Base-by-base conservation (phyloP, 345 rosid genomes). In the Pistacia atlantica region DNA sequence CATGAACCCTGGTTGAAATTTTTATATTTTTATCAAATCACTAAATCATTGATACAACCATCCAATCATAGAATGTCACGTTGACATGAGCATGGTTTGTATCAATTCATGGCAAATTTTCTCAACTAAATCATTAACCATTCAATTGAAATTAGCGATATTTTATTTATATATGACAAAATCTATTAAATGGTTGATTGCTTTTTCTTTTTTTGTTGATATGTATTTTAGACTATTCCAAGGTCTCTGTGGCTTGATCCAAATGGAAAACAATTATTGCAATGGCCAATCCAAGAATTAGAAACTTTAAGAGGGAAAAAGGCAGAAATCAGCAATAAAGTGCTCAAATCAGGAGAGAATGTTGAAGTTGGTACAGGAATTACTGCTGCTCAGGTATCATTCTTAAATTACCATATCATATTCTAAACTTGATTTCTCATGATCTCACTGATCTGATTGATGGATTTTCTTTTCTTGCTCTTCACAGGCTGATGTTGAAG, bases 271-370 rank as follows among this genome's bases (percentile, higher is more conserved):
- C 98, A 93, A 62, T 11, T 96, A 65, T 16, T 84, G 55, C 92
- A 88, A 75, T 93, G 97, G 97, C 98, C 97, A 11, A 33, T 93
- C 48, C 86, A 83, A 73, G 98, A 96, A 69, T 37, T 92, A 56
- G 90, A 90, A 75, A 78, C 72, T 20, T 69, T 91, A 0, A 81
- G 97, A 75, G 71, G 80, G 1, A 17, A 79, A 2, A 73, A 75
- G 5, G 85, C 88, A 12, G 66, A 82, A 71, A 52, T 91, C 67
- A 78, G 25, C 38, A 74, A 82, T 16, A 46, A 71, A n/a, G 38
- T 54, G 49, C 84, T 96, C 11, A 25, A 79, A 13, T 58, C 57
- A 9, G 97, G 97, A 22, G 75, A 86, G 11, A 76, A 75, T 16
- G 11, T 89, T 6, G 89, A 91, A 81, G 83, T 96, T 54, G 69